Evolutionary conservation across 129 eudicot species (phyloP).

Genomic region (Pulicaria dysenterica): DNA sequence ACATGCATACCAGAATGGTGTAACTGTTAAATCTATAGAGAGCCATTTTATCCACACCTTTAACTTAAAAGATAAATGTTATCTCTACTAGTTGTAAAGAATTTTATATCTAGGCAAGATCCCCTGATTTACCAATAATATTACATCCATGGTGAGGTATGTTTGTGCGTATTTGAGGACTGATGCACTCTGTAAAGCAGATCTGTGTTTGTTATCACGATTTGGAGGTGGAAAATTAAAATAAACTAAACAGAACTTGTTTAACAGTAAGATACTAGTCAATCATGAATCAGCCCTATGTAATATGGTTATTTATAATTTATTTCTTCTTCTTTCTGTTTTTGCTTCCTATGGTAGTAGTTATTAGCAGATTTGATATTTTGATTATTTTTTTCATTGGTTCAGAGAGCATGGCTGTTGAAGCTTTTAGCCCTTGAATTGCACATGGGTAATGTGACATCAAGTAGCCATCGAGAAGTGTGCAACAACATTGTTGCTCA

Average conservation of each 20-base stretch:
- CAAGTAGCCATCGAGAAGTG: conserved; percentile 70
- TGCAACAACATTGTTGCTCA: conserved; percentile 65
- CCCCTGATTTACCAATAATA: too few relatives aligned
- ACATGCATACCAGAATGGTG: too few relatives aligned
- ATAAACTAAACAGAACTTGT: background rate
- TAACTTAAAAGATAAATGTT: too few relatives aligned
- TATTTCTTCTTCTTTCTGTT: background rate
- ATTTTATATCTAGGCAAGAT: too few relatives aligned
- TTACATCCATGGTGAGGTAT: too few relatives aligned
- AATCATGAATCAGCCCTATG: background rate
- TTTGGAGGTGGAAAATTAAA: too few relatives aligned
- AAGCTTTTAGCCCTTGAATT: conserved; percentile 87
- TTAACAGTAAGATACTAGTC: background rate
- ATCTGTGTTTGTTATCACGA: too few relatives aligned
- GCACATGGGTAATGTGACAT: conserved; percentile 67
- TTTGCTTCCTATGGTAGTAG: background rate
- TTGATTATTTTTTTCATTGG: conserved; percentile 20
- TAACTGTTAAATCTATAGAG: too few relatives aligned
- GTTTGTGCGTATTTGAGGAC: too few relatives aligned
- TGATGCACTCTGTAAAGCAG: too few relatives aligned
- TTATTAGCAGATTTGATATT: background rate
- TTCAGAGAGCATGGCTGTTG: conserved; percentile 95
- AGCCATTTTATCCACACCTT: too few relatives aligned
- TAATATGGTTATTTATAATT: background rate
- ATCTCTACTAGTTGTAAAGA: too few relatives aligned